Evolutionary conservation across 2,329 filamentous ascomycete genomes (phyloP).

Genomic region (Torrubiellomyces zombiae): DNA sequence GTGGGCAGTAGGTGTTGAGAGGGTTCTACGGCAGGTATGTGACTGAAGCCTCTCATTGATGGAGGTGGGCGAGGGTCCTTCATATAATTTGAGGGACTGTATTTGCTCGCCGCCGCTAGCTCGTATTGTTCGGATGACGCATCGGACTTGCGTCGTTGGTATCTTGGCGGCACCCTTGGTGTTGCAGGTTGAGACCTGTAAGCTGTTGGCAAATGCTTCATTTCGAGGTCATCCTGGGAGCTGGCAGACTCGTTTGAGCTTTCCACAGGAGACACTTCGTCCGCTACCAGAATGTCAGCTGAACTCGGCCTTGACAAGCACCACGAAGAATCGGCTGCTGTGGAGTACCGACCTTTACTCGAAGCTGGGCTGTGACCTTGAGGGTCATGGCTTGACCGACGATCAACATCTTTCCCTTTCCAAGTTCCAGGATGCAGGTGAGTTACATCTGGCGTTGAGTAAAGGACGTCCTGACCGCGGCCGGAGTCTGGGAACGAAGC

Average conservation of each 20-base stretch:
- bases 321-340: slow-evolving; percentile 1
- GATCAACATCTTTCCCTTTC: slow-evolving; percentile 27
- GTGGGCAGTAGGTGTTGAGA: too few relatives aligned
- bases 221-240: slow-evolving; percentile 24
- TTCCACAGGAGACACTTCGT: slow-evolving; percentile 7
- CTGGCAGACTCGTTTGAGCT: slow-evolving; percentile 21
- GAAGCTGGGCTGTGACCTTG: slow-evolving; percentile 19
- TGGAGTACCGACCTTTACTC: slow-evolving; percentile 16
- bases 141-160: slow-evolving; percentile 14
- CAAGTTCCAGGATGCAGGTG: slow-evolving; percentile 11
- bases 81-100: slow-evolving; percentile 3
- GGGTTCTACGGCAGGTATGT: slow-evolving; percentile 7
- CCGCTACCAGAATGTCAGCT: slow-evolving; percentile 1
- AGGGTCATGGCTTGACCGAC: slow-evolving; percentile 14
- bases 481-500: slow-evolving; percentile 13
- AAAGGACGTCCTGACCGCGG: slow-evolving; percentile 15
- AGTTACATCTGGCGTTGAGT: slow-evolving; percentile 11
- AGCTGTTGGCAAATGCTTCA: slow-evolving; percentile 12
- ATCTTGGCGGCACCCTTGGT: slow-evolving; percentile 11
- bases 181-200: slow-evolving; percentile 4
- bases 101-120: slow-evolving; percentile 5
- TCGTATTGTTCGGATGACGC: slow-evolving; percentile 10
- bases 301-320: slow-evolving; percentile 1
- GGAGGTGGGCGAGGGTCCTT: slow-evolving; percentile 13
- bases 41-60: slow-evolving; percentile 14